phyloP scores from a whole-genome alignment of 169 alveolate species.

The Blepharisma undulans region DNA sequence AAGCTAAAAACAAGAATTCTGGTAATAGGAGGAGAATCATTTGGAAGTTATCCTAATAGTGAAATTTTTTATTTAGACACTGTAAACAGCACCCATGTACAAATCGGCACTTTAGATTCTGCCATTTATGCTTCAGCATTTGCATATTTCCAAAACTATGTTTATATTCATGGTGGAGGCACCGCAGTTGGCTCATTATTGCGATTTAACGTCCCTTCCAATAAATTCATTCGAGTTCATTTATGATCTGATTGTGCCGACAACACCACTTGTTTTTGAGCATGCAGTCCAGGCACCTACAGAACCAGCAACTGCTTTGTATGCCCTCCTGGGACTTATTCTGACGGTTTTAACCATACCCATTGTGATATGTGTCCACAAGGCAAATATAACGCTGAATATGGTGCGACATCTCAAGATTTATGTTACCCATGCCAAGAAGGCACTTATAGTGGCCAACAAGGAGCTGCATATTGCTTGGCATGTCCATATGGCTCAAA shows the following conservation, averaged over 20 bases:
- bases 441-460: background rate
- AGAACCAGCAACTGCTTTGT: background rate
- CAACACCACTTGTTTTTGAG: background rate
- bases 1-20: background rate
- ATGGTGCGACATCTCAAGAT: background rate
- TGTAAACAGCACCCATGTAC: too few relatives aligned
- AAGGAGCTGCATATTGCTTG: background rate
- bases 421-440: background rate
- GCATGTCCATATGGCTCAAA: background rate
- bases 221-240: background rate
- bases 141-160: background rate
- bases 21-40: background rate
- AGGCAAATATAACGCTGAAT: background rate
- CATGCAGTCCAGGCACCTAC: background rate
- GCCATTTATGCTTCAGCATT: background rate
- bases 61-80: too few relatives aligned
- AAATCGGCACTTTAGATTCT: too few relatives aligned
- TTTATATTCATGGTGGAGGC: background rate
- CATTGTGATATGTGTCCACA: slow-evolving; percentile 8
- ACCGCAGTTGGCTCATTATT: background rate
- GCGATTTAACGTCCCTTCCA: background rate
- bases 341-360: background rate
- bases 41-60: background rate
- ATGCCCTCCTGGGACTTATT: background rate
- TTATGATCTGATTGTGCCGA: background rate